Evolutionary conservation across 1,139 yeast species (phyloP).

Genomic region (Taphrina wiesneri): DNA sequence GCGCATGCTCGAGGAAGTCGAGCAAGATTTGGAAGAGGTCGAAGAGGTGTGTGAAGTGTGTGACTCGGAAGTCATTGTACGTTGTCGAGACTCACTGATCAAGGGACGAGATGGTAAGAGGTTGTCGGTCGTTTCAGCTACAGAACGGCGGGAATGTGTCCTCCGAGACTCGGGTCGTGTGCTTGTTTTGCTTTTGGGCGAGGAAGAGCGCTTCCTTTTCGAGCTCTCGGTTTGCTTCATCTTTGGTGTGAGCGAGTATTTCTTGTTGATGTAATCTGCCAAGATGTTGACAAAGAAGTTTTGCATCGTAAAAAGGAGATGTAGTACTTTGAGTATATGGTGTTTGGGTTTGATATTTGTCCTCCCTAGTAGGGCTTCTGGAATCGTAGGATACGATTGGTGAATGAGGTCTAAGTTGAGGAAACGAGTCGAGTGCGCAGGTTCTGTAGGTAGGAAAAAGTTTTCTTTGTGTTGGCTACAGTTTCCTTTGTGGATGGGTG

Average conservation of each 20-base stretch:
- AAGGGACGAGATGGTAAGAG: neutral
- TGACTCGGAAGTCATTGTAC: neutral
- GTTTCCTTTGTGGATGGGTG: too few relatives aligned
- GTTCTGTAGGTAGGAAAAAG: too few relatives aligned
- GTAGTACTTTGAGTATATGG: too few relatives aligned
- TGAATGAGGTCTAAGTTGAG: too few relatives aligned
- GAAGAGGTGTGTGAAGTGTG: neutral
- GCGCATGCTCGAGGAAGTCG: neutral
- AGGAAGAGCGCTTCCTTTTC: conserved; percentile 6
- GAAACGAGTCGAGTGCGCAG: too few relatives aligned
- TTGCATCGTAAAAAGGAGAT: conserved; percentile 11
- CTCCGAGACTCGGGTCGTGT: neutral
- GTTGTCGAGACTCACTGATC: neutral
- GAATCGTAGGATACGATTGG: too few relatives aligned
- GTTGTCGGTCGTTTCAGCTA: neutral
- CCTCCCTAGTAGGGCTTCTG: too few relatives aligned
- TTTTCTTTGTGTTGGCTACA: too few relatives aligned
- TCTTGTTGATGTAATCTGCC: conserved; percentile 27
- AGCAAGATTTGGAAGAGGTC: neutral
- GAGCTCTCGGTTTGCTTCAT: neutral
- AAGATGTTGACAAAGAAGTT: conserved; percentile 18
- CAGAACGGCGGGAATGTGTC: neutral
- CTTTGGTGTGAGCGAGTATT: neutral
- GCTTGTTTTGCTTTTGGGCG: neutral
- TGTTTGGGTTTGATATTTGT: too few relatives aligned